phyloP scores from a whole-genome alignment of 371 early-diverging fungal species.

The Rhizopus stolonifer region DNA sequence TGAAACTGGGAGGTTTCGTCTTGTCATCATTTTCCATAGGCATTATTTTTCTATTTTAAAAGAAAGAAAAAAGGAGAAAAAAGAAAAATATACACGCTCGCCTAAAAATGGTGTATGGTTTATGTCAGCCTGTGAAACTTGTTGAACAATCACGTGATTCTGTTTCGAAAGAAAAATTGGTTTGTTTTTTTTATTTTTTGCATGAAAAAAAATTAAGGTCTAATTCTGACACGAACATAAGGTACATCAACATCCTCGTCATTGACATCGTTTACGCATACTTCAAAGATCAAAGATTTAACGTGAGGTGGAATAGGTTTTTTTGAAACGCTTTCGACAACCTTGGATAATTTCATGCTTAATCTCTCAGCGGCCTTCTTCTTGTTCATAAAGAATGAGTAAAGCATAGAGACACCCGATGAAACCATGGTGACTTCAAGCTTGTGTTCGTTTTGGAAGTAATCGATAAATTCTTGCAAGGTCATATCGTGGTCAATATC shows the following conservation, averaged over 20 bases:
- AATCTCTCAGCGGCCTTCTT: slow-evolving; percentile 86
- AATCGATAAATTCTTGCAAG: slow-evolving; percentile 86
- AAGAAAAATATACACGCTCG: slow-evolving; percentile 15
- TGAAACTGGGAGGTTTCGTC: neutral
- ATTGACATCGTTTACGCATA: slow-evolving; percentile 85
- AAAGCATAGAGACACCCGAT: slow-evolving; percentile 92
- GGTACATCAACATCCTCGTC: slow-evolving; percentile 88
- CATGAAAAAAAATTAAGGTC: slow-evolving; percentile 23
- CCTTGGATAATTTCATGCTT: slow-evolving; percentile 71
- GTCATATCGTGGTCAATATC: slow-evolving; percentile 87
- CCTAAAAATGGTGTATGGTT: neutral
- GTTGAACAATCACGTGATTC: slow-evolving; percentile 12
- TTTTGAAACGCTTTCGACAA: slow-evolving; percentile 83
- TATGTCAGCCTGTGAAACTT: neutral
- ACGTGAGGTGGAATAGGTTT: slow-evolving; percentile 88
- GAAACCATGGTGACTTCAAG: slow-evolving; percentile 96
- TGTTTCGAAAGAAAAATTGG: slow-evolving; percentile 1
- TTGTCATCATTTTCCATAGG: neutral
- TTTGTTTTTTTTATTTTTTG: neutral
- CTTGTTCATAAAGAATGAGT: slow-evolving; percentile 84
- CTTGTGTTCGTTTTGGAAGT: slow-evolving; percentile 81
- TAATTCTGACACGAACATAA: slow-evolving; percentile 45
- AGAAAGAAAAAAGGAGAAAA: slow-evolving; percentile 23
- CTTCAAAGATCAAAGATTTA: slow-evolving; percentile 79
- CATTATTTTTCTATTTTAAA: neutral